These are phyloP conservation scores for Paecilomyces sp. DNA, from an alignment of 2,329 filamentous ascomycete genomes.

Conservation along the genomic window DNA sequence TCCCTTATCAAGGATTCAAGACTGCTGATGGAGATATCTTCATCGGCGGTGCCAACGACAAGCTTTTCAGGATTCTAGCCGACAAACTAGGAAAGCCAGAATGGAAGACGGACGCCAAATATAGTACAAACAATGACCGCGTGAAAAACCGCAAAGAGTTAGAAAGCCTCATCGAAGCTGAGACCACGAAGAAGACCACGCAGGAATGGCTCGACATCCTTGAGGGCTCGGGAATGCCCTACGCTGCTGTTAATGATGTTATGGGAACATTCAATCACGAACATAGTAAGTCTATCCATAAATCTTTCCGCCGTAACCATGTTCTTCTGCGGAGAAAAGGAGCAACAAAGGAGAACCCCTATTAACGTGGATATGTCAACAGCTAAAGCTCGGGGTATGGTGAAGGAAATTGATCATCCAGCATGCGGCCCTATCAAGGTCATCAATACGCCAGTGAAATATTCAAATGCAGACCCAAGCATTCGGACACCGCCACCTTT, in stretches of 20 bases:
- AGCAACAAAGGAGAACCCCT: background rate
- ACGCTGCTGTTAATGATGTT: conserved; percentile 19
- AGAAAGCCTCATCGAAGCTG: conserved; percentile 25
- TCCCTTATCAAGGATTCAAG: conserved; percentile 49
- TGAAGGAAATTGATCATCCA: conserved; percentile 70
- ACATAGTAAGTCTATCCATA: background rate
- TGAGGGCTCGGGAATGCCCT: conserved; percentile 38
- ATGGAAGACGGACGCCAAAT: conserved; percentile 55
- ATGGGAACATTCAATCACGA: conserved; percentile 1
- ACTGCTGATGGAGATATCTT: conserved; percentile 65
- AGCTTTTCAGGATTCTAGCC: conserved; percentile 60
- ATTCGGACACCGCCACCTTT: conserved; percentile 69
- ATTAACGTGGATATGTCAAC: background rate
- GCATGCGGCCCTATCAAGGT: conserved; percentile 73
- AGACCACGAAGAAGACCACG: conserved; percentile 30
- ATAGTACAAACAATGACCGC: conserved; percentile 54
- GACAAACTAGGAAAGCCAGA: conserved; percentile 51
- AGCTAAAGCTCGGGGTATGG: conserved; percentile 69
- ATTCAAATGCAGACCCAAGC: conserved; percentile 65
- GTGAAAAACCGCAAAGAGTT: conserved; percentile 45
- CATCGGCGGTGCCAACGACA: conserved; percentile 66
- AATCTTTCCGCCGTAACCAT: background rate
- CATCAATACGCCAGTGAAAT: conserved; percentile 85
- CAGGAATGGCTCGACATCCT: conserved; percentile 35
- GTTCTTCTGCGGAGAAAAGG: background rate